A percentile compares a stretch with the other conserved stretches of the same genome.
phyloP scores from a whole-genome alignment of 2,329 filamentous ascomycete genomes.

The Alternaria infectoria region DNA sequence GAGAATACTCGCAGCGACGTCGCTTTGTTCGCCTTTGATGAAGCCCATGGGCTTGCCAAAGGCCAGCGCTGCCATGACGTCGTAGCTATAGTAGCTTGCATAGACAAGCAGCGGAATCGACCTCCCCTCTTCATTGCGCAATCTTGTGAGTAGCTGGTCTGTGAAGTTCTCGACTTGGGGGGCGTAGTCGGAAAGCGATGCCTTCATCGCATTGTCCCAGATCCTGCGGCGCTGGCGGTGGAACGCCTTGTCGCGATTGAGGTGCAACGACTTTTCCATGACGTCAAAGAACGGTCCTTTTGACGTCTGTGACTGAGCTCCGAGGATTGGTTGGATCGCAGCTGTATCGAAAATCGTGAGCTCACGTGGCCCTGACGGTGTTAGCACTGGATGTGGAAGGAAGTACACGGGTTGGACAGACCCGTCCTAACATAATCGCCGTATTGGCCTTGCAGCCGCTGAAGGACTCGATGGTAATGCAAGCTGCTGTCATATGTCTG shows the following conservation, averaged over 20 bases:
- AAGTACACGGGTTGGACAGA: conserved; percentile 4
- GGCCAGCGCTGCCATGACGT: conserved; percentile 54
- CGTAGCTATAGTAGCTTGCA: conserved; percentile 53
- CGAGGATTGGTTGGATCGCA: conserved; percentile 28
- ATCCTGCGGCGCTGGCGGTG: conserved; percentile 34
- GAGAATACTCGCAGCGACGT: conserved; percentile 26
- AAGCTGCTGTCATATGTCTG: conserved; percentile 18
- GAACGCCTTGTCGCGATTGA: conserved; percentile 32
- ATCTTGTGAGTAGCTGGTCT: conserved; percentile 25
- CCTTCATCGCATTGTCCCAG: conserved; percentile 41
- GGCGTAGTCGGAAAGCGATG: conserved; percentile 29
- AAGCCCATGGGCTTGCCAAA: conserved; percentile 53
- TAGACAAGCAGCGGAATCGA: conserved; percentile 49
- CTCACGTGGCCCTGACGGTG: conserved; percentile 26
- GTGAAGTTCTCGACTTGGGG: conserved; percentile 32
- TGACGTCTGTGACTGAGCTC: conserved; percentile 26
- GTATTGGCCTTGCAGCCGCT: conserved; percentile 28
- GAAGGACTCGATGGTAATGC: conserved; percentile 25
- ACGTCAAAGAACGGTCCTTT: conserved; percentile 37
- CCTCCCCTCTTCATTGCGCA: conserved; percentile 26
- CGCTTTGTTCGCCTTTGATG: conserved; percentile 42
- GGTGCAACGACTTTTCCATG: conserved; percentile 30
- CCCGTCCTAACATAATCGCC: conserved; percentile 36
- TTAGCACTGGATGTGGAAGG: conserved; percentile 4
- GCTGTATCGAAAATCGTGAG: conserved; percentile 32